Percentiles rank a stretch among this genome's conserved stretches.
Evolutionary conservation across 2,329 filamentous ascomycete genomes (phyloP).

Genomic region (Arthrobotrys musiformis): DNA sequence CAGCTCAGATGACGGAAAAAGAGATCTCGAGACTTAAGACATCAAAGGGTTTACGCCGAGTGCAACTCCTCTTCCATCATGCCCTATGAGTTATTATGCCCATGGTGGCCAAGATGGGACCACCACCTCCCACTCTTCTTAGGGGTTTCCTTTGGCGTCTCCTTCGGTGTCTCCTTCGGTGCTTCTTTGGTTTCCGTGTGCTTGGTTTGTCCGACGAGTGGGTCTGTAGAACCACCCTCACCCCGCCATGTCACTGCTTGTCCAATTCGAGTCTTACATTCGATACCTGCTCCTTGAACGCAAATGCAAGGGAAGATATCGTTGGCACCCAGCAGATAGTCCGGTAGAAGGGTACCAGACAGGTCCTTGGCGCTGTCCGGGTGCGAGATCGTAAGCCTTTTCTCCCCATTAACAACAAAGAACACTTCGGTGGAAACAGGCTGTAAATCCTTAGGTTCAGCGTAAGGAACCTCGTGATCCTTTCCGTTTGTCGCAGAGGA

Average conservation of each 20-base stretch:
- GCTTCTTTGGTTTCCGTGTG: slow-evolving; percentile 7
- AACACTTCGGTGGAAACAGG: slow-evolving; percentile 31
- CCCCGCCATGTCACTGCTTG: slow-evolving; percentile 50
- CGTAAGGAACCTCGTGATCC: slow-evolving; percentile 35
- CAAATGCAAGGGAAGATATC: slow-evolving; percentile 50
- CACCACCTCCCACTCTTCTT: slow-evolving; percentile 51
- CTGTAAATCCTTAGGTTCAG: slow-evolving; percentile 45
- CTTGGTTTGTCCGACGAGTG: slow-evolving; percentile 2
- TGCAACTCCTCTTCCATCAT: background rate
- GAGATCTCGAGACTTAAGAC: background rate
- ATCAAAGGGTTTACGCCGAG: background rate
- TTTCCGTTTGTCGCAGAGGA: slow-evolving; percentile 33
- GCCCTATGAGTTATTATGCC: background rate
- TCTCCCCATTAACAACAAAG: slow-evolving; percentile 49
- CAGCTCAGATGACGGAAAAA: no score
- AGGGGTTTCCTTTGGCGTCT: slow-evolving; percentile 16
- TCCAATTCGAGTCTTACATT: slow-evolving; percentile 49
- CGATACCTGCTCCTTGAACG: slow-evolving; percentile 44
- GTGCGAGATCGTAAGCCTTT: slow-evolving; percentile 30
- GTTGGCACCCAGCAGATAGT: slow-evolving; percentile 33
- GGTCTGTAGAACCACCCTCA: slow-evolving; percentile 37
- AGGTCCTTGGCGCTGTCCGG: slow-evolving; percentile 22
- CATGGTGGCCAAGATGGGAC: slow-evolving; percentile 34
- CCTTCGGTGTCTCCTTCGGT: slow-evolving; percentile 21
- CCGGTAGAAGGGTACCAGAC: slow-evolving; percentile 30